Base-by-base conservation (phyloP, 129 eudicot genomes). In the Saussurea involucrata region DNA sequence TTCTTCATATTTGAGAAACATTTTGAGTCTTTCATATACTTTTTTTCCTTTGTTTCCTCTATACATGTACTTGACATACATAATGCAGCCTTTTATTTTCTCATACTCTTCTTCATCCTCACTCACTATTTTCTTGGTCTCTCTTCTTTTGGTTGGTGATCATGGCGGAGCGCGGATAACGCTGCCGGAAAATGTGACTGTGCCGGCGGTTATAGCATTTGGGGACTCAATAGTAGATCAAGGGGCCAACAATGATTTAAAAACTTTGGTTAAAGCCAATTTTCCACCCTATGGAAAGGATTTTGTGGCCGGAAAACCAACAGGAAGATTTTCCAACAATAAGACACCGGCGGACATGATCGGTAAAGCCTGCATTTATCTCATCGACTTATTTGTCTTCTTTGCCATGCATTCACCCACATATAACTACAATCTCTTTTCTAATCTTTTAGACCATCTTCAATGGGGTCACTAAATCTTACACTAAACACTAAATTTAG, bases 221-320 rank as follows among this genome's bases (percentile, higher is more conserved):
- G 96, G 96, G 73, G 96, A 90, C 73, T 90, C 96, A 0, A 68
- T 87, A 32, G 77, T 90, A 8, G 96, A 90, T 76, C 80, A 86
- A 9, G 92, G 96, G 13, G 85, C 80, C 57, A 90, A 90, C 33
- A 84, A 88, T 66, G 13, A 84, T 28, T 17, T 86, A 5, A 31
- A 44, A 5, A 88, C 96, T 0, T 68, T 88, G 55, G 58, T 66
- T 13, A 88, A 84, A 70, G 92, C 84, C 66, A 88, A 90, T 69
- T 90, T 76, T 46, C 81, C 83, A 37, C 96, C 92, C 8, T 90
- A 86, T 36, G 96, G 96, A 3, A 77, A 72, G 66, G 96, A 90
- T 79, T 90, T 90, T 53, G 65, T 24, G 31, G 89, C 83, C 12
- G 87, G 87, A 68, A 79, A 69, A 70, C 88, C 92, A 24, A 86